Percentiles rank a stretch among this genome's conserved stretches.
Conservation (phyloP, 2,329 filamentous ascomycete genomes). For the Nannizziopsis arthrosporioides region DNA sequence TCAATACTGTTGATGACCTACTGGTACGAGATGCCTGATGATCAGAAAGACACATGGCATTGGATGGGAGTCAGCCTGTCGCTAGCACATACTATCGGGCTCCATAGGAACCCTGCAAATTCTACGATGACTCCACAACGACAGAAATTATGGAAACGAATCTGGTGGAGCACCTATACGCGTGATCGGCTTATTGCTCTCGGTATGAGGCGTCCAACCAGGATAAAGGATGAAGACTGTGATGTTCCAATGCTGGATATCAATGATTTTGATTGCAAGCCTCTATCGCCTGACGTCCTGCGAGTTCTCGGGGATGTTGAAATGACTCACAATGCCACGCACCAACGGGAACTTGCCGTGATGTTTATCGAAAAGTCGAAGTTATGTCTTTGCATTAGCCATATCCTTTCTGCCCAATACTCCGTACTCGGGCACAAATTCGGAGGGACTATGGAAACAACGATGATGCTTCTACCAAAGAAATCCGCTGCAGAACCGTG, state of each 20-base stretch:
- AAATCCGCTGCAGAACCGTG: slow-evolving; percentile 72
- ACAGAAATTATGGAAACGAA: slow-evolving; percentile 80
- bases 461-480: slow-evolving; percentile 85
- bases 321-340: slow-evolving; percentile 55
- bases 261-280: slow-evolving; percentile 68
- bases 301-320: slow-evolving; percentile 60
- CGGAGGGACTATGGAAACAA: slow-evolving; percentile 57
- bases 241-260: slow-evolving; percentile 83
- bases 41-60: slow-evolving; percentile 96
- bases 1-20: slow-evolving; percentile 86
- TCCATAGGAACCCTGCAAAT: slow-evolving; percentile 73
- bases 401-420: slow-evolving; percentile 83
- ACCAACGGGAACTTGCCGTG: slow-evolving; percentile 66
- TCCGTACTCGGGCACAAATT: slow-evolving; percentile 77
- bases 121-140: slow-evolving; percentile 62
- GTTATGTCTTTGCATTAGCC: slow-evolving; percentile 77
- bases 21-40: slow-evolving; percentile 94
- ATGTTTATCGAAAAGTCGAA: slow-evolving; percentile 91
- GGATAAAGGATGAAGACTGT: slow-evolving; percentile 87
- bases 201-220: slow-evolving; percentile 82
- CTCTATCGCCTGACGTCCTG: slow-evolving; percentile 55
- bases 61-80: slow-evolving; percentile 97
- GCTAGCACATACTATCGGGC: slow-evolving; percentile 80
- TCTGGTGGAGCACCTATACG: slow-evolving; percentile 98
- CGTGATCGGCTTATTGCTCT: slow-evolving; percentile 83